Conservation (phyloP, 257 asterid genomes). For the Solanum tacnaense region DNA sequence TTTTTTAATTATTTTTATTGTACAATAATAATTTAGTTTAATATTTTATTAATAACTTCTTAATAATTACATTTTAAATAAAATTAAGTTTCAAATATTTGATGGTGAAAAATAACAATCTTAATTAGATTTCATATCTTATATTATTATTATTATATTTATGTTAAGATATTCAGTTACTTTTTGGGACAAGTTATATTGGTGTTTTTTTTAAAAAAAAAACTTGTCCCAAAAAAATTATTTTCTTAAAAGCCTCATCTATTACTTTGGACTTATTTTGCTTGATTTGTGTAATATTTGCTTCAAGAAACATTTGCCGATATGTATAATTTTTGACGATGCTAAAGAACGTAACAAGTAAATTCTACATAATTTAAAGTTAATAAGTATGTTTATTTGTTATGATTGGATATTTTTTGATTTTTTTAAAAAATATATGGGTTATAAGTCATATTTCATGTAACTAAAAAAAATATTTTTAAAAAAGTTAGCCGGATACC, state of each 20-base stretch:
- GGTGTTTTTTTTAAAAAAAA: background rate
- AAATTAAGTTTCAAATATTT: too few relatives aligned
- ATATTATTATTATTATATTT: background rate
- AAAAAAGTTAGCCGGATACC: background rate
- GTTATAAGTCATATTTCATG: too few relatives aligned
- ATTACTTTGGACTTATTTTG: background rate
- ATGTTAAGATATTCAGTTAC: background rate
- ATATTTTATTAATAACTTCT: too few relatives aligned
- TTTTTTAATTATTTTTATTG: too few relatives aligned
- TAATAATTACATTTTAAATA: too few relatives aligned
- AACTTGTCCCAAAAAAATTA: background rate
- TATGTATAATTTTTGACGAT: background rate
- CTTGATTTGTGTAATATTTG: background rate
- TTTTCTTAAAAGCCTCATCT: background rate
- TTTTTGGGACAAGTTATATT: background rate
- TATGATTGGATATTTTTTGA: background rate
- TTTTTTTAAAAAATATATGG: too few relatives aligned
- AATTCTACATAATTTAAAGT: background rate
- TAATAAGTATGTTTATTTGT: background rate
- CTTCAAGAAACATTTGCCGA: background rate
- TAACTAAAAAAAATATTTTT: too few relatives aligned
- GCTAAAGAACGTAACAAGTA: background rate
- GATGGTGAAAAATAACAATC: too few relatives aligned
- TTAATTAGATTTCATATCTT: too few relatives aligned
- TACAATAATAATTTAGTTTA: too few relatives aligned